Percentiles rank a stretch among this genome's conserved stretches.
These are phyloP conservation scores for Aureobasidium pullulans DNA, from an alignment of 2,329 filamentous ascomycete genomes.

Conservation along the genomic window DNA sequence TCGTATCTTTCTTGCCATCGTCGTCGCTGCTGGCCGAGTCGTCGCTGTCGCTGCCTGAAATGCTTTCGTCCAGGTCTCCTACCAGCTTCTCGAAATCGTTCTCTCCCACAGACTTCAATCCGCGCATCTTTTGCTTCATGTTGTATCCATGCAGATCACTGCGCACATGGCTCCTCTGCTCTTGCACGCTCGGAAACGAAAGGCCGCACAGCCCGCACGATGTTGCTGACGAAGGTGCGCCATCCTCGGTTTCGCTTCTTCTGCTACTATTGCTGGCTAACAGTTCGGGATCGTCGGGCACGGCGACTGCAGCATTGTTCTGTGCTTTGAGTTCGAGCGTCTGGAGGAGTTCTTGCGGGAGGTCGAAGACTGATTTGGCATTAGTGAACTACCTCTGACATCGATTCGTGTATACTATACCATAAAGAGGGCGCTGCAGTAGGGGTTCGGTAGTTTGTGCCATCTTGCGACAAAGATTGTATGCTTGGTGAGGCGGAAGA, in stretches of 20 bases:
- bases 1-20: conserved; percentile 56
- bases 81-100: conserved; percentile 79
- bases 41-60: conserved; percentile 73
- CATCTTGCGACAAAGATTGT: conserved; percentile 18
- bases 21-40: conserved; percentile 60
- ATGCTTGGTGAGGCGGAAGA: not conserved
- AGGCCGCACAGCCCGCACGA: conserved; percentile 75
- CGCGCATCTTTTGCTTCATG: conserved; percentile 80
- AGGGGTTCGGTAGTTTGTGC: conserved; percentile 26
- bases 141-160: conserved; percentile 95
- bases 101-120: conserved; percentile 65
- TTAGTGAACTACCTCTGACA: conserved; percentile 6
- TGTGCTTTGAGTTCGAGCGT: conserved; percentile 54
- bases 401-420: conserved; percentile 27
- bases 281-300: not conserved
- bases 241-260: conserved; percentile 32
- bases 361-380: conserved; percentile 61
- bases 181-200: conserved; percentile 62
- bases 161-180: conserved; percentile 78
- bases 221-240: conserved; percentile 51
- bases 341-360: conserved; percentile 65
- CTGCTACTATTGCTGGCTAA: conserved; percentile 18
- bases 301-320: conserved; percentile 6
- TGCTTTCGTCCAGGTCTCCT: conserved; percentile 78
- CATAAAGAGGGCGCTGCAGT: conserved; percentile 44